These are phyloP conservation scores for Nicotiana tabacum DNA, from an alignment of 257 asterid species.

Conservation along the genomic window DNA sequence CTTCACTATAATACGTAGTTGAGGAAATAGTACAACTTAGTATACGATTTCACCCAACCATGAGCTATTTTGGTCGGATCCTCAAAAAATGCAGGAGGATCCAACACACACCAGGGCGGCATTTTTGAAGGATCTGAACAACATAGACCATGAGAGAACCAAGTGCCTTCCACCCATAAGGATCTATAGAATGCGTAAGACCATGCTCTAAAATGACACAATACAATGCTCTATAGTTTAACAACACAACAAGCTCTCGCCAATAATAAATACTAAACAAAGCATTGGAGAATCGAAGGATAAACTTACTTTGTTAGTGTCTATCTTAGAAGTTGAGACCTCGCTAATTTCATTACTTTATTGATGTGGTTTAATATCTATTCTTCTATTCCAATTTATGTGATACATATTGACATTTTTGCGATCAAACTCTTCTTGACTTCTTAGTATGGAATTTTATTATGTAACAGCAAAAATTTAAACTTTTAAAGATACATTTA, in stretches of 20 bases:
- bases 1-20: not conserved
- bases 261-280: not conserved
- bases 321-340: not conserved
- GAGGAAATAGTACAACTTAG: not conserved
- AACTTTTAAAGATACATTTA: not conserved
- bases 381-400: not conserved
- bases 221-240: not conserved
- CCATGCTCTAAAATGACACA: not conserved
- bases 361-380: not conserved
- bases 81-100: too few species aligned
- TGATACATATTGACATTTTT: not conserved
- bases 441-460: not conserved
- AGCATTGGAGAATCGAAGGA: not conserved
- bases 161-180: not conserved
- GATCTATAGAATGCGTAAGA: not conserved
- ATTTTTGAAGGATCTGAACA: too few species aligned
- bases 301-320: not conserved
- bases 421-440: not conserved
- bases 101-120: too few species aligned
- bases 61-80: too few species aligned
- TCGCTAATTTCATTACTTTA: not conserved
- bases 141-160: not conserved
- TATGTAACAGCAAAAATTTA: not conserved
- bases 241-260: not conserved
- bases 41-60: not conserved